A percentile compares a stretch with the other conserved stretches of the same genome.
phyloP scores from a whole-genome alignment of 1,284 basidiomycete species.

The Leccinum glutinopallens region DNA sequence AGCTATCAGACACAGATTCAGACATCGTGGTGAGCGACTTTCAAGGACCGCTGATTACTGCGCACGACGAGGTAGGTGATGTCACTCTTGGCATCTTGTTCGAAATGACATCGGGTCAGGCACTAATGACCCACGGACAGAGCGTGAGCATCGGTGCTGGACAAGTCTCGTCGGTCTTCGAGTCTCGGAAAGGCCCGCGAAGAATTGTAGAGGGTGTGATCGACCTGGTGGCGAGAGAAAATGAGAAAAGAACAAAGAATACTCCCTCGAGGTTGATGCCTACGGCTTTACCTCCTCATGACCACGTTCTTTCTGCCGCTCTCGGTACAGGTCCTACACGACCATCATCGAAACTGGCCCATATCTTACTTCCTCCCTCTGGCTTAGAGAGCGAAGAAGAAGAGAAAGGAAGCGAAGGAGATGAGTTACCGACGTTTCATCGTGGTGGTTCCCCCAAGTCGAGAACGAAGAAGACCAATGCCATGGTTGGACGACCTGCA shows the following conservation, averaged over 20 bases:
- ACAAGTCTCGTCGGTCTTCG: not conserved
- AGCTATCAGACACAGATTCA: conserved; percentile 31
- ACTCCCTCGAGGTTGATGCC: conserved; percentile 1
- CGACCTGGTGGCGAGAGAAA: conserved; percentile 11
- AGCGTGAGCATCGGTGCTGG: conserved; percentile 3
- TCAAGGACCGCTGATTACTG: conserved; percentile 1
- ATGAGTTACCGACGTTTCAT: conserved; percentile 28
- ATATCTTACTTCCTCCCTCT: conserved; percentile 13
- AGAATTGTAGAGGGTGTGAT: conserved; percentile 2
- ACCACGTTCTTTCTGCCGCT: conserved; percentile 5
- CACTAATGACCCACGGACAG: conserved; percentile 18
- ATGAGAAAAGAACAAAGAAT: not conserved
- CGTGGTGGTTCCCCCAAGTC: conserved; percentile 12
- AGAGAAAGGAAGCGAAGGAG: conserved; percentile 14
- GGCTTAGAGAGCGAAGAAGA: conserved; percentile 20
- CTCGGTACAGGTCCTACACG: not conserved
- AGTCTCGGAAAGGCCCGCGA: not conserved
- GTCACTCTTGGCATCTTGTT: conserved; percentile 15
- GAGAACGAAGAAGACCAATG: conserved; percentile 1
- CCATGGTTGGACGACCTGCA: conserved; percentile 3
- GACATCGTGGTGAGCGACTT: conserved; percentile 26
- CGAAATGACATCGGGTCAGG: not conserved
- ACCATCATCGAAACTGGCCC: conserved; percentile 23
- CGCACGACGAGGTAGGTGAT: not conserved
- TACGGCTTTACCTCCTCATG: not conserved